These are phyloP conservation scores for Fonsecaea multimorphosa DNA, from an alignment of 2,329 filamentous ascomycete genomes.

Conservation along the genomic window DNA sequence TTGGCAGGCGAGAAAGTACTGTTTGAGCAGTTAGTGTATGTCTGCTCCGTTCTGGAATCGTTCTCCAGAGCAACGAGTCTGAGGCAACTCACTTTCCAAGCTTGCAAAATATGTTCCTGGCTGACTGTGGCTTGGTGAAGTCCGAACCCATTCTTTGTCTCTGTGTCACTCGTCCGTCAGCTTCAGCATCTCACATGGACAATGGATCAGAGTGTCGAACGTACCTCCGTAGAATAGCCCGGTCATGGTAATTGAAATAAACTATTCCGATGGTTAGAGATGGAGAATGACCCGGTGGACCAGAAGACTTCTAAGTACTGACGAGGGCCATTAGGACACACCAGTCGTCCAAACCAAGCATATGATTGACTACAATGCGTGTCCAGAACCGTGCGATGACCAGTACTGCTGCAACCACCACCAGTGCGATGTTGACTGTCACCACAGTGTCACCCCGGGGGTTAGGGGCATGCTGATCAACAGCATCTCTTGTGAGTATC, in stretches of 20 bases:
- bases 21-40: neutral
- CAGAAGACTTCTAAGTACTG: neutral
- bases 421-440: slow-evolving; percentile 15
- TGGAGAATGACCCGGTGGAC: neutral
- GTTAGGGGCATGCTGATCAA: slow-evolving; percentile 9
- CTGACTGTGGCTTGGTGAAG: slow-evolving; percentile 13
- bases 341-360: slow-evolving; percentile 19
- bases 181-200: neutral
- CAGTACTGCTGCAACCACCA: slow-evolving; percentile 2
- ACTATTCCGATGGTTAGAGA: neutral
- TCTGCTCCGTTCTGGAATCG: neutral
- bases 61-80: neutral
- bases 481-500: slow-evolving; percentile 9
- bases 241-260: slow-evolving; percentile 16
- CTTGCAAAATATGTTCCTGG: slow-evolving; percentile 17
- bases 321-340: slow-evolving; percentile 15
- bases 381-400: slow-evolving; percentile 20
- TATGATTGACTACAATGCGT: slow-evolving; percentile 13
- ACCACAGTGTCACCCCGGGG: slow-evolving; percentile 19
- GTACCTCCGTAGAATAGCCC: slow-evolving; percentile 17
- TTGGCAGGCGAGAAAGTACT: slow-evolving; percentile 20
- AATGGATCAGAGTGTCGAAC: neutral
- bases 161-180: slow-evolving; percentile 1
- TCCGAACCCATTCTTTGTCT: slow-evolving; percentile 19
- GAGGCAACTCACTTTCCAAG: slow-evolving; percentile 16